phyloP scores from a whole-genome alignment of 495 filamentous ascomycete species.

The Penicillium arizonense region DNA sequence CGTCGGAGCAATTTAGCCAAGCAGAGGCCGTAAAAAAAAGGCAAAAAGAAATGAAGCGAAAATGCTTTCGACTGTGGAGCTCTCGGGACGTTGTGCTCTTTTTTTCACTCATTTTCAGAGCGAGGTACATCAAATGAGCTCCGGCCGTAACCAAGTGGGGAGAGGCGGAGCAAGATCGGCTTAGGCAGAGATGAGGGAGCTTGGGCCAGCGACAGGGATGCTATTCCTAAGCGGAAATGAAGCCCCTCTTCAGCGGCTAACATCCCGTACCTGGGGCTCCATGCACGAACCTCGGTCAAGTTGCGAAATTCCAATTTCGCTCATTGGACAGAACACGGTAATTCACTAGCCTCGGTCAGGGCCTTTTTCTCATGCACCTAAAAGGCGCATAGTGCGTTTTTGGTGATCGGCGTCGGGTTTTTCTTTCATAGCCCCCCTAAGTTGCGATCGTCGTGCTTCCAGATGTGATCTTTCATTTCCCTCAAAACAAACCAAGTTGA shows the following conservation, averaged over 20 bases:
- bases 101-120: conserved; percentile 6
- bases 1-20: conserved; percentile 11
- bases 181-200: conserved; percentile 30
- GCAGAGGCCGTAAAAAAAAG: conserved; percentile 4
- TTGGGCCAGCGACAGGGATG: conserved; percentile 33
- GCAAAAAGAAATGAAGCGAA: conserved; percentile 7
- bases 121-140: conserved; percentile 12
- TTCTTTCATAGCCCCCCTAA: neutral
- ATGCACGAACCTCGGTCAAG: conserved; percentile 31
- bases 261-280: conserved; percentile 28
- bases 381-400: conserved; percentile 21
- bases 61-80: conserved; percentile 24
- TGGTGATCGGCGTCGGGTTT: too few species aligned
- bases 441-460: conserved; percentile 4
- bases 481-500: neutral
- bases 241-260: conserved; percentile 12
- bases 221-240: conserved; percentile 9
- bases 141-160: conserved; percentile 20
- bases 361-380: conserved; percentile 23
- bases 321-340: conserved; percentile 33
- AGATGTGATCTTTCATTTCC: neutral
- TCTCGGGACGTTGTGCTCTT: conserved; percentile 12
- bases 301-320: conserved; percentile 37
- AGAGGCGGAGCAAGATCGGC: conserved; percentile 29
- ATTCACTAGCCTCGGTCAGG: conserved; percentile 22